A percentile compares a stretch with the other conserved stretches of the same genome.
Conservation (phyloP, 2,329 filamentous ascomycete genomes). For the Rhynchosporium secalis region DNA sequence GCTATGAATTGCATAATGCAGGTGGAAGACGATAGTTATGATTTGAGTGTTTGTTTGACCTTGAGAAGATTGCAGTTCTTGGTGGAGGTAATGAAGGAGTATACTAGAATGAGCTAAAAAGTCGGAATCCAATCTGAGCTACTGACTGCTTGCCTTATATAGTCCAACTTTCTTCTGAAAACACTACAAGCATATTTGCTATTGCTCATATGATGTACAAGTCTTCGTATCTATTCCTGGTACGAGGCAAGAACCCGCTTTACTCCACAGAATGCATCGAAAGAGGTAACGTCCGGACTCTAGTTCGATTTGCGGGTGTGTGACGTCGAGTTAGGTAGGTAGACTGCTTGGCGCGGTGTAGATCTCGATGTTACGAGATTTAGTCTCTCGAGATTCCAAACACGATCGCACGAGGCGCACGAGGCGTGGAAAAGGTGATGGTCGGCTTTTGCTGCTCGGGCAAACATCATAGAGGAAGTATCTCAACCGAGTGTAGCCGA, state of each 20-base stretch:
- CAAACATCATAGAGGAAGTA: too few relatives aligned
- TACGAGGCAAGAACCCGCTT: slow-evolving; percentile 1
- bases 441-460: too few relatives aligned
- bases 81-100: not conserved
- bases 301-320: not conserved
- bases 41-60: not conserved
- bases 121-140: not conserved
- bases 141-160: slow-evolving; percentile 1
- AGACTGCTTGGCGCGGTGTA: slow-evolving; percentile 1
- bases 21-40: not conserved
- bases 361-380: slow-evolving; percentile 7
- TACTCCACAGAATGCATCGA: not conserved
- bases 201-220: not conserved
- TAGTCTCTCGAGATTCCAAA: not conserved
- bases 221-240: slow-evolving; percentile 18
- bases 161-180: not conserved
- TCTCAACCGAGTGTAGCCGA: too few relatives aligned
- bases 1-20: slow-evolving; percentile 49
- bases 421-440: too few relatives aligned
- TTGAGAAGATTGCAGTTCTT: not conserved
- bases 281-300: not conserved
- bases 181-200: not conserved
- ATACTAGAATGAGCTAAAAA: not conserved
- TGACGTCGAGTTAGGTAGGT: slow-evolving; percentile 2
- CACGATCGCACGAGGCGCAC: too few relatives aligned